A percentile compares a stretch with the other conserved stretches of the same genome.
These are phyloP conservation scores for Astrothelium subdiscretum DNA, from an alignment of 495 filamentous ascomycete species.

Conservation along the genomic window DNA sequence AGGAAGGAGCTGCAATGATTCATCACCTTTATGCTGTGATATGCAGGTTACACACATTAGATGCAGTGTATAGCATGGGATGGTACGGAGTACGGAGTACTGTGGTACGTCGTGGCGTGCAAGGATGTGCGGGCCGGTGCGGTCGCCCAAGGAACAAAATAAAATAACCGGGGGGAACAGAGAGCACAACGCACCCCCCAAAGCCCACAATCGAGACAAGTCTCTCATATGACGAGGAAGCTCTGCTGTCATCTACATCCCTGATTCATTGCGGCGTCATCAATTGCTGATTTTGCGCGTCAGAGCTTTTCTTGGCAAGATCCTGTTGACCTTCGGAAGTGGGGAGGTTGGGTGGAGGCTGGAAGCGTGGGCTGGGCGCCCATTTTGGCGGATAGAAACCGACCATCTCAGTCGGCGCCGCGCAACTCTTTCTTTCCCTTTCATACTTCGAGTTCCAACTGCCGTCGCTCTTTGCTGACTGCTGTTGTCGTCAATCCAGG, in stretches of 20 bases:
- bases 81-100: neutral
- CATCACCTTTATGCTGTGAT: neutral
- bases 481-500: neutral
- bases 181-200: neutral
- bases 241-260: neutral
- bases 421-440: neutral
- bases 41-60: neutral
- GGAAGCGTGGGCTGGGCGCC: slow-evolving; percentile 2
- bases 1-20: too few species aligned
- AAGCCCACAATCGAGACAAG: neutral
- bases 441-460: neutral
- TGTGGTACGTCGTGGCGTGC: neutral
- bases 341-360: neutral
- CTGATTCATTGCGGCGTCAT: neutral
- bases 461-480: slow-evolving; percentile 1
- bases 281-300: neutral
- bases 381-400: neutral
- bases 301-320: neutral
- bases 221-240: neutral
- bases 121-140: neutral
- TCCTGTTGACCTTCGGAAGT: neutral
- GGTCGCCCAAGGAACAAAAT: neutral
- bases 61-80: neutral
- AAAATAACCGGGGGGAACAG: neutral
- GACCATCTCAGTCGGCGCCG: neutral